These are phyloP conservation scores for Lolium multiflorum DNA, from an alignment of 176 grass and related monocot species.

Conservation along the genomic window DNA sequence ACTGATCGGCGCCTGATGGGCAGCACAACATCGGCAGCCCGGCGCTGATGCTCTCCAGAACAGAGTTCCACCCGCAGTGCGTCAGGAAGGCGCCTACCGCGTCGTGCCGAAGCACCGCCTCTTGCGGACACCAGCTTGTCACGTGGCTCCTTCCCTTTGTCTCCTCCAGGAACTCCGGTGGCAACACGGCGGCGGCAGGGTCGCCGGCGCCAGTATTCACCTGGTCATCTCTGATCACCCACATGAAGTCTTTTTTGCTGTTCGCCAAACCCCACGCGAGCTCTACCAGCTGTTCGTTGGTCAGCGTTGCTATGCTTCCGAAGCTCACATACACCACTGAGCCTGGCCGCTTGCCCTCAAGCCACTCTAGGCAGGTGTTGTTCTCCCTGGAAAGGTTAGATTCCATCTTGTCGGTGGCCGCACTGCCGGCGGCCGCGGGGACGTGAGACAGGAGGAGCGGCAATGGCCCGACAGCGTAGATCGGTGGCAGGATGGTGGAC, in stretches of 20 bases:
- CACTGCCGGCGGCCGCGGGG: neutral
- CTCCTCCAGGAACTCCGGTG: neutral
- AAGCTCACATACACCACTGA: conserved; percentile 40
- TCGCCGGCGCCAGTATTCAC: neutral
- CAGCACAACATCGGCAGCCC: neutral
- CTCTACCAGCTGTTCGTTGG: neutral
- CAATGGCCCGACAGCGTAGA: conserved; percentile 45
- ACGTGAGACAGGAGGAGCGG: neutral
- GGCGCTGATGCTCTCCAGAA: conserved; percentile 26
- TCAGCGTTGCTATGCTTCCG: neutral
- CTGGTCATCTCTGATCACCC: conserved; percentile 36
- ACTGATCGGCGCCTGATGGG: neutral
- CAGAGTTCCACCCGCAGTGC: conserved; percentile 70
- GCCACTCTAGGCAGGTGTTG: conserved; percentile 23
- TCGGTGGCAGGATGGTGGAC: neutral
- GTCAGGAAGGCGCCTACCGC: conserved; percentile 59
- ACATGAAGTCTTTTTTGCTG: conserved; percentile 27
- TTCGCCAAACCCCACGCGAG: conserved; percentile 41
- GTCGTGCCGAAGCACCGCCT: conserved; percentile 39
- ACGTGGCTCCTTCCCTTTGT: neutral
- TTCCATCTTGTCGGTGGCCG: neutral
- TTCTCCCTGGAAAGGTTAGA: conserved; percentile 35
- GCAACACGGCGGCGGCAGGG: neutral
- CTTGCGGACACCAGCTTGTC: conserved; percentile 50
- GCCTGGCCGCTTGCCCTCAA: neutral